phyloP scores from a whole-genome alignment of 2,329 filamentous ascomycete species.

The Xylariomycetidae sp. region DNA sequence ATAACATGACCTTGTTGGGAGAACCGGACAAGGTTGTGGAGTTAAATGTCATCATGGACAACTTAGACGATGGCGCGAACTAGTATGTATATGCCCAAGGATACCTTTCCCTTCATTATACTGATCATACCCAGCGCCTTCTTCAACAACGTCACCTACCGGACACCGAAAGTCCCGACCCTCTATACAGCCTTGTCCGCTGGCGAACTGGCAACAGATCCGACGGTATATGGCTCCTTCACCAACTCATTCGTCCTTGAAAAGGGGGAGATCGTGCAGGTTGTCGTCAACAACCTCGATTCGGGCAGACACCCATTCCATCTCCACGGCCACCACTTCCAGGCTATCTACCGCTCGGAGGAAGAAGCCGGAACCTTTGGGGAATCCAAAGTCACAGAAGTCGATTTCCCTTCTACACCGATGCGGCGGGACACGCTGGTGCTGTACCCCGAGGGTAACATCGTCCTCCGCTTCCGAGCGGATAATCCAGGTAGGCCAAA shows the following conservation, averaged over 20 bases:
- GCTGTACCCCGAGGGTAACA: slow-evolving; percentile 60
- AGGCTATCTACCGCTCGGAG: slow-evolving; percentile 56
- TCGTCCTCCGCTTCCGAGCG: slow-evolving; percentile 63
- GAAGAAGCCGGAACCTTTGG: slow-evolving; percentile 55
- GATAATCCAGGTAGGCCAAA: slow-evolving; percentile 67
- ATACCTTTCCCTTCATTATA: slow-evolving; percentile 21
- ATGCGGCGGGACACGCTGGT: slow-evolving; percentile 67
- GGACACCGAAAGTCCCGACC: slow-evolving; percentile 68
- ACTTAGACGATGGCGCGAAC: slow-evolving; percentile 61
- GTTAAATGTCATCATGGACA: slow-evolving; percentile 62
- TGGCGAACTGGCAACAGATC: slow-evolving; percentile 53
- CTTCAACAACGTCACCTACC: slow-evolving; percentile 76
- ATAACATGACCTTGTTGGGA: slow-evolving; percentile 56
- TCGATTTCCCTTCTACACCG: slow-evolving; percentile 48
- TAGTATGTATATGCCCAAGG: slow-evolving; percentile 57
- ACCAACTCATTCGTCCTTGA: slow-evolving; percentile 65
- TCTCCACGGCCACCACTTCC: slow-evolving; percentile 73
- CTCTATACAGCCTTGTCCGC: slow-evolving; percentile 70
- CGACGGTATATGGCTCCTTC: slow-evolving; percentile 60
- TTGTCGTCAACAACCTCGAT: slow-evolving; percentile 75
- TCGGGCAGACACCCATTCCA: slow-evolving; percentile 70
- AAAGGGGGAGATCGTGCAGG: slow-evolving; percentile 64
- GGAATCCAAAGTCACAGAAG: slow-evolving; percentile 37
- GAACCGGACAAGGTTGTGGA: slow-evolving; percentile 60
- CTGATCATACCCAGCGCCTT: slow-evolving; percentile 39